Conservation (phyloP, 2,329 filamentous ascomycete species). For the Fonsecaea pugnacius region DNA sequence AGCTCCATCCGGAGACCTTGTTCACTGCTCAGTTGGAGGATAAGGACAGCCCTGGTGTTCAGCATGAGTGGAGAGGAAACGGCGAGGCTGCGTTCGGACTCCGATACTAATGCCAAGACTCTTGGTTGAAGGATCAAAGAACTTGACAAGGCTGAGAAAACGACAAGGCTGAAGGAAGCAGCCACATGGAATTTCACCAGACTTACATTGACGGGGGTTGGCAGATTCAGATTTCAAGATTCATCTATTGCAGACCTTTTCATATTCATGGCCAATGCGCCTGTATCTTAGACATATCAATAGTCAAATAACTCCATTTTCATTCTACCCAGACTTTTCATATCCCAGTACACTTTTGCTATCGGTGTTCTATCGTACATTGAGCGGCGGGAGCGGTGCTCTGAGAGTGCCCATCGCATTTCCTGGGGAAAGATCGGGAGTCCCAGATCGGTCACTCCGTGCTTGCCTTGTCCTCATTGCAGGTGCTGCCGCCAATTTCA, state of each 20-base stretch:
- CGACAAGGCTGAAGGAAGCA: background rate
- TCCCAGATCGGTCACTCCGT: background rate
- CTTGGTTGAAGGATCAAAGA: background rate
- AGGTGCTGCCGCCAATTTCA: conserved; percentile 7
- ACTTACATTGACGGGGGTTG: background rate
- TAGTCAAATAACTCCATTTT: background rate
- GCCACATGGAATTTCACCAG: no score
- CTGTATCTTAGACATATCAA: background rate
- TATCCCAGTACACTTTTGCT: background rate
- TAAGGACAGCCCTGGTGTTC: background rate
- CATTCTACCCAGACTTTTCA: background rate
- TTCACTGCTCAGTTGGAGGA: background rate
- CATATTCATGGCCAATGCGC: background rate
- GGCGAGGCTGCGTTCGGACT: background rate
- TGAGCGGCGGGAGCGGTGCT: conserved; percentile 5
- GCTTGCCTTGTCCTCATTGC: conserved; percentile 1
- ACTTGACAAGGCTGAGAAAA: background rate
- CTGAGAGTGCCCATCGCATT: background rate
- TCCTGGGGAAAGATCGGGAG: background rate
- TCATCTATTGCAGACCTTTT: background rate
- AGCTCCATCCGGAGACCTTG: background rate
- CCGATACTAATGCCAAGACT: background rate
- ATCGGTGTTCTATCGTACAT: conserved; percentile 2
- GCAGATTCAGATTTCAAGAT: background rate
- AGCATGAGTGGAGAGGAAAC: background rate